phyloP scores from a whole-genome alignment of 2,329 filamentous ascomycete species.

The Lachnellula subtilissima region DNA sequence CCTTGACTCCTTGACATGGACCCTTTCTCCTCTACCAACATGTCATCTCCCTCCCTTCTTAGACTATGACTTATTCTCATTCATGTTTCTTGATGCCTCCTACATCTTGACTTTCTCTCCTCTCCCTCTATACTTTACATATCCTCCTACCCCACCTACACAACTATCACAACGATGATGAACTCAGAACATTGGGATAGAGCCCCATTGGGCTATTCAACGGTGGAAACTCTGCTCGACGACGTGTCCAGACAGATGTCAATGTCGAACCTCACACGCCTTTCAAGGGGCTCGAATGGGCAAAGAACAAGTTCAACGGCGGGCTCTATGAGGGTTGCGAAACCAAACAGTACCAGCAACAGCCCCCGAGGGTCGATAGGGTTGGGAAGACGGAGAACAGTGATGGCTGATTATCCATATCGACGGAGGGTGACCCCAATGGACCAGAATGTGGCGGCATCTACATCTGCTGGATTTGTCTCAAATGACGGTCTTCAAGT shows the following conservation, averaged over 20 bases:
- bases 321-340: slow-evolving; percentile 54
- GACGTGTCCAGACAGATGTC: slow-evolving; percentile 49
- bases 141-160: not conserved
- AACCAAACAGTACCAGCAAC: slow-evolving; percentile 64
- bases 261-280: slow-evolving; percentile 41
- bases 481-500: slow-evolving; percentile 32
- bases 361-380: slow-evolving; percentile 55
- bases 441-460: slow-evolving; percentile 41
- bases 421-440: slow-evolving; percentile 23
- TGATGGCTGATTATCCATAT: slow-evolving; percentile 44
- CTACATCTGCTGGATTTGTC: slow-evolving; percentile 40
- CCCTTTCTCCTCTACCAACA: slow-evolving; percentile 23
- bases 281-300: slow-evolving; percentile 46
- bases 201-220: slow-evolving; percentile 31
- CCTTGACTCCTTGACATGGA: slow-evolving; percentile 24
- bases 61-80: slow-evolving; percentile 18
- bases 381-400: slow-evolving; percentile 50
- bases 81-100: slow-evolving; percentile 14
- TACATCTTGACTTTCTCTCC: slow-evolving; percentile 6
- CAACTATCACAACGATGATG: slow-evolving; percentile 18
- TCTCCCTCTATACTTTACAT: slow-evolving; percentile 1
- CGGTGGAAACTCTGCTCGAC: slow-evolving; percentile 43
- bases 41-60: slow-evolving; percentile 13
- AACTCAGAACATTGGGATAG: slow-evolving; percentile 23
- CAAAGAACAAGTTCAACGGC: slow-evolving; percentile 38